Evolutionary conservation across 192 early-diverging fungal species (phyloP).

Genomic region (Podila clonocystis): DNA sequence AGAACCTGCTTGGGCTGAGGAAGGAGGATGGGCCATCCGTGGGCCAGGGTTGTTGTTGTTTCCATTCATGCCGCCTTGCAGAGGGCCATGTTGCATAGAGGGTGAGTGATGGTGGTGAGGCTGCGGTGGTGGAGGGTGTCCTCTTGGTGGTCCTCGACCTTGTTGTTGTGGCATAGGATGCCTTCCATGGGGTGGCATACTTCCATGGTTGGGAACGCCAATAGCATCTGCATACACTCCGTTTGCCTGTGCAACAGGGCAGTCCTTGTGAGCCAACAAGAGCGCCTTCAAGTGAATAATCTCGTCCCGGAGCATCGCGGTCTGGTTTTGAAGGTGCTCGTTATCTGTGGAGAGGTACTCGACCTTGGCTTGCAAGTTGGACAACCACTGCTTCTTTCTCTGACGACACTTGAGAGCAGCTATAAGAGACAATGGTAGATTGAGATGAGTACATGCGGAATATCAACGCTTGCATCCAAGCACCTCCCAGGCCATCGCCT

Average conservation of each 20-base stretch:
- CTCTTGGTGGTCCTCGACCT: slow-evolving; percentile 13
- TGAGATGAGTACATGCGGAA: too few relatives aligned
- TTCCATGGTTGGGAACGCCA: slow-evolving; percentile 8
- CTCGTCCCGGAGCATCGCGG: slow-evolving; percentile 71
- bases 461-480: neutral
- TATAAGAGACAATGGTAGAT: neutral
- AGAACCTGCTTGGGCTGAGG: neutral
- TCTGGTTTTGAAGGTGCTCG: slow-evolving; percentile 67
- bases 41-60: slow-evolving; percentile 3
- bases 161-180: slow-evolving; percentile 13
- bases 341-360: slow-evolving; percentile 72
- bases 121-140: slow-evolving; percentile 11
- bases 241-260: slow-evolving; percentile 72
- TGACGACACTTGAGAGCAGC: slow-evolving; percentile 93
- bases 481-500: neutral
- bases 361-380: slow-evolving; percentile 74
- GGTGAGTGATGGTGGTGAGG: slow-evolving; percentile 13
- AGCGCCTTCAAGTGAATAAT: slow-evolving; percentile 80
- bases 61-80: slow-evolving; percentile 13
- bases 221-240: slow-evolving; percentile 55
- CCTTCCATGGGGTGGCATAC: neutral
- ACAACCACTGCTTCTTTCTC: slow-evolving; percentile 91
- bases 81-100: neutral
- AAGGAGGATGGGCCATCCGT: slow-evolving; percentile 7
- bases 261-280: slow-evolving; percentile 80